A percentile compares a stretch with the other conserved stretches of the same genome.
phyloP scores from a whole-genome alignment of 192 early-diverging fungal species.

The Allomyces javanicus region DNA sequence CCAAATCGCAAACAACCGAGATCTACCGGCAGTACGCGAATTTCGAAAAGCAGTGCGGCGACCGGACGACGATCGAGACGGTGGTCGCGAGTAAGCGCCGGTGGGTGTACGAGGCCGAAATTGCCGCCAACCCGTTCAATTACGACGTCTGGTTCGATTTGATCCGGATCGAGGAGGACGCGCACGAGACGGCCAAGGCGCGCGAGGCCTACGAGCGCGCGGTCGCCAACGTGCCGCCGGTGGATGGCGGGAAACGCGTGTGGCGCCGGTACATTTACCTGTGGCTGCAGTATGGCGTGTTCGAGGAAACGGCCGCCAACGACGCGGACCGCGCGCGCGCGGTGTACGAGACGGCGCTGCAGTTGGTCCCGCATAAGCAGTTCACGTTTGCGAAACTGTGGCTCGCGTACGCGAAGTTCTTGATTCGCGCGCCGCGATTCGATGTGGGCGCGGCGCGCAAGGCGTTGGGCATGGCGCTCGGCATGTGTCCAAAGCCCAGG shows the following conservation, averaged over 20 bases:
- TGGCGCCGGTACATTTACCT: slow-evolving; percentile 97
- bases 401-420: slow-evolving; percentile 83
- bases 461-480: slow-evolving; percentile 63
- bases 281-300: slow-evolving; percentile 96
- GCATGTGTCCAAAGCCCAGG: slow-evolving; percentile 73
- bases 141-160: slow-evolving; percentile 99
- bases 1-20: slow-evolving; percentile 59
- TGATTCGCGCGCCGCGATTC: slow-evolving; percentile 42
- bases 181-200: slow-evolving; percentile 40
- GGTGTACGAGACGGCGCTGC: slow-evolving; percentile 64
- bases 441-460: slow-evolving; percentile 58
- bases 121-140: slow-evolving; percentile 56
- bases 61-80: slow-evolving; percentile 66
- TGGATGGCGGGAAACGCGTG: slow-evolving; percentile 61
- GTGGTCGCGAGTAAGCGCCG: slow-evolving; percentile 77
- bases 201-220: slow-evolving; percentile 93
- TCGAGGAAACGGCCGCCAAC: slow-evolving; percentile 71
- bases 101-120: slow-evolving; percentile 66
- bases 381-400: slow-evolving; percentile 98
- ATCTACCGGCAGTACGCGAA: slow-evolving; percentile 84
- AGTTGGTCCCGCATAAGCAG: slow-evolving; percentile 70
- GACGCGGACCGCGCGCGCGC: slow-evolving; percentile 60
- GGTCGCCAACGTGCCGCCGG: slow-evolving; percentile 55
- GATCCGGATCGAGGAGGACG: slow-evolving; percentile 63
- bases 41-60: slow-evolving; percentile 95